Evolutionary conservation across 129 eudicot species (phyloP).

Genomic region (Flaveria robusta): DNA sequence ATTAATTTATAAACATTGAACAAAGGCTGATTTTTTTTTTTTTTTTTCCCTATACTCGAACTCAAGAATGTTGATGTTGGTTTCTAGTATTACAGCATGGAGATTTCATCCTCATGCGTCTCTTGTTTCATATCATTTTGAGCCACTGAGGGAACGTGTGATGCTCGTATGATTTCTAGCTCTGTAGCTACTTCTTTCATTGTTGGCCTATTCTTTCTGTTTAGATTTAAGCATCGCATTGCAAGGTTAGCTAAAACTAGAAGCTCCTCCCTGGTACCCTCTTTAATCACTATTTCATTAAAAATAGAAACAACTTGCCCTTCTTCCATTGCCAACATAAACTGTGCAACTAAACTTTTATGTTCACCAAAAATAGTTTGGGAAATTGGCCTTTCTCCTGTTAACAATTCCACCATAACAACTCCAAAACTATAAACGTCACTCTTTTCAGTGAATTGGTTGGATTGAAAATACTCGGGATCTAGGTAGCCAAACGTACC

Average conservation of each 20-base stretch:
- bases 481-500: slow-evolving; percentile 40
- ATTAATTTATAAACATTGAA: too few relatives aligned
- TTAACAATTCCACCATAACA: slow-evolving; percentile 24
- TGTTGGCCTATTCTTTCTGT: slow-evolving; percentile 28
- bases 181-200: slow-evolving; percentile 32
- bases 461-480: slow-evolving; percentile 32
- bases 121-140: background rate
- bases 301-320: slow-evolving; percentile 19
- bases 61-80: background rate
- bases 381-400: background rate
- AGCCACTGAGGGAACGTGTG: background rate
- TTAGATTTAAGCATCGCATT: slow-evolving; percentile 15
- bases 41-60: too few relatives aligned
- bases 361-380: slow-evolving; percentile 19
- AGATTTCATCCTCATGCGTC: background rate
- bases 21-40: too few relatives aligned
- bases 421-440: slow-evolving; percentile 38
- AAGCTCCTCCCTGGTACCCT: slow-evolving; percentile 18
- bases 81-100: background rate
- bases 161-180: slow-evolving; percentile 16
- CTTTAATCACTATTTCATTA: slow-evolving; percentile 23
- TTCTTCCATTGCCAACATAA: slow-evolving; percentile 12
- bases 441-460: slow-evolving; percentile 34
- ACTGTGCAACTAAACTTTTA: background rate
- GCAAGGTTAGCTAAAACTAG: slow-evolving; percentile 26